Conservation (phyloP, 192 early-diverging fungal species). For the Podila epigama region DNA sequence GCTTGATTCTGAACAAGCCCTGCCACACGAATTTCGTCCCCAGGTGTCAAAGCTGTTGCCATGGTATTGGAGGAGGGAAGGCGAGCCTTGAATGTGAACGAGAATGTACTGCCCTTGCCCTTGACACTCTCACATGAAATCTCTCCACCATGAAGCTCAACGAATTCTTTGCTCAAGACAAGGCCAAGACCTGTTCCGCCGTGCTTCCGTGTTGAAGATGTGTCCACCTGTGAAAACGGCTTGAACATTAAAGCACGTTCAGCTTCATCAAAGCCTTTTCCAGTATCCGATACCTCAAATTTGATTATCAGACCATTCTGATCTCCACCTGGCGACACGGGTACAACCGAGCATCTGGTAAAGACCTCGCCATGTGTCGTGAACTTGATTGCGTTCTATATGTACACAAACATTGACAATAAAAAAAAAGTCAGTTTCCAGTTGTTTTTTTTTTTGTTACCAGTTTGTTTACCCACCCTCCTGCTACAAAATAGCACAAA, state of each 20-base stretch:
- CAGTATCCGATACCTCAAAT: slow-evolving; percentile 81
- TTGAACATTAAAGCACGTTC: slow-evolving; percentile 80
- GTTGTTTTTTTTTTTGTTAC: too few species aligned
- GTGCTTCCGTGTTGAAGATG: slow-evolving; percentile 81
- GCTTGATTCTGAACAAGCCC: slow-evolving; percentile 12
- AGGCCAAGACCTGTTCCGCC: slow-evolving; percentile 88
- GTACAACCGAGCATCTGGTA: slow-evolving; percentile 59
- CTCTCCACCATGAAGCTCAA: slow-evolving; percentile 78
- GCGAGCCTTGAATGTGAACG: slow-evolving; percentile 69
- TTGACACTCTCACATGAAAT: slow-evolving; percentile 76
- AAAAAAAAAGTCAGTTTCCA: too few species aligned
- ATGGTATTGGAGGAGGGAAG: slow-evolving; percentile 44
- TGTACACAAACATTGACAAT: neutral
- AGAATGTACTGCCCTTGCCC: slow-evolving; percentile 77
- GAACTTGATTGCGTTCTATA: slow-evolving; percentile 85
- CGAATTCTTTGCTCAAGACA: slow-evolving; percentile 79
- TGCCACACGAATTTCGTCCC: slow-evolving; percentile 28
- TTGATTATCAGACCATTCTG: slow-evolving; percentile 59
- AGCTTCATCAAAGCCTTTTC: slow-evolving; percentile 79
- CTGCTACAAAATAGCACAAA: neutral
- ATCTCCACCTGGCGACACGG: slow-evolving; percentile 10
- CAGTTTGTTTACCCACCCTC: too few species aligned
- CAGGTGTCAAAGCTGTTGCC: slow-evolving; percentile 56
- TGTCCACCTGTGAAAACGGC: slow-evolving; percentile 83
- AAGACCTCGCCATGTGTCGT: slow-evolving; percentile 76